Conservation (phyloP, 106 monocot species). For the Phalaenopsis aphrodite region DNA sequence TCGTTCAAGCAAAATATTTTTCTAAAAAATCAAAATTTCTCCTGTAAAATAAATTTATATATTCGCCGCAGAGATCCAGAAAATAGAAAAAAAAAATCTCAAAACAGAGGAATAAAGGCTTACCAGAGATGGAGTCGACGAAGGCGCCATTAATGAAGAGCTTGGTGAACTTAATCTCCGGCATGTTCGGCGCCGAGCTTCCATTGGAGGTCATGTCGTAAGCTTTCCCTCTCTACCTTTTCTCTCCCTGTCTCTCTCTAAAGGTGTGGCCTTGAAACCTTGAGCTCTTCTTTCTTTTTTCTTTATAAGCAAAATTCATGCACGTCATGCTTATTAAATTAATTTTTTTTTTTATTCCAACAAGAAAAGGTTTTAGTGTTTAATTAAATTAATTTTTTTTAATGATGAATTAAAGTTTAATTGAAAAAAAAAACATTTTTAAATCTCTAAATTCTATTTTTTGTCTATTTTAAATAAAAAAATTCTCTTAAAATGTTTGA, state of each 20-base stretch:
- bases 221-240: neutral
- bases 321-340: too few species aligned
- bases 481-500: too few species aligned
- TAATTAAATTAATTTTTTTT: too few species aligned
- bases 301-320: neutral
- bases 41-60: neutral
- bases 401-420: too few species aligned
- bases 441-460: too few species aligned
- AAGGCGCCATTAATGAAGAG: conserved; percentile 76
- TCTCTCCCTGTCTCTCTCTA: neutral
- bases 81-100: neutral
- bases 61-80: neutral
- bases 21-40: too few species aligned
- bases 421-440: too few species aligned
- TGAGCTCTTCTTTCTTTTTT: too few species aligned
- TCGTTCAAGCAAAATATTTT: too few species aligned
- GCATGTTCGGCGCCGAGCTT: conserved; percentile 11
- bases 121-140: conserved; percentile 65
- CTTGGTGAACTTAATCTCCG: conserved; percentile 79
- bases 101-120: neutral
- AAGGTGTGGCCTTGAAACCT: neutral
- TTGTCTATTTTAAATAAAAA: too few species aligned
- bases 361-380: too few species aligned
- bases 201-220: conserved; percentile 1
- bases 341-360: too few species aligned